Base-by-base conservation (phyloP, 495 filamentous ascomycete genomes). In the Astrothelium subdiscretum region DNA sequence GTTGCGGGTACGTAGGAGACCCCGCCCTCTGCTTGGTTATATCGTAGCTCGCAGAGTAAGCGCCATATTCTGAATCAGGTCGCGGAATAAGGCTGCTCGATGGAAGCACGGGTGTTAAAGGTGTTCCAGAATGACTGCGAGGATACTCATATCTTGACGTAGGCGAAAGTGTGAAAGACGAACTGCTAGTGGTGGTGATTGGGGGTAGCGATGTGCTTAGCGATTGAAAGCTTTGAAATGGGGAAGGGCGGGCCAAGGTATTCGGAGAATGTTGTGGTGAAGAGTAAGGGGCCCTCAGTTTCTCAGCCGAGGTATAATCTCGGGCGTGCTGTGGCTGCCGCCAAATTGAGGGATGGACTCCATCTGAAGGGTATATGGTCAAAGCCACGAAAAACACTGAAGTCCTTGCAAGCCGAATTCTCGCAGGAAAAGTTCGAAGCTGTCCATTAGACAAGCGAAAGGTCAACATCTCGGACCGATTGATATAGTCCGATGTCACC, bases 321-420 rank as follows among this genome's bases (percentile, higher is more conserved):
- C 8, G 26, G 48, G 26, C 20, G 8, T 29, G 26, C 48, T 15
- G 15, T 27, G 48, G 20, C 8, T 11, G 26, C 20, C 24, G 26
- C 20, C 20, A 12, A 20, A 29, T 20, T 20, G 12, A 24, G 24
- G 24, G 12, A 54, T 54, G 48, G n/a, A 51, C 15, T 51, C 59
- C 18, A 20, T 51, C 57, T 26, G 32, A 20, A 6, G 15, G 15
- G 59, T 63, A 52, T 43, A 72, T 59, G 18, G 66, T 65, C 15
- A 72, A 20, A 31, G 68, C 67, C 18, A 68, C 71, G 51, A 73
- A 73, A 61, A 68, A 73, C 29, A 71, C 20, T 8, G 69, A 67
- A 13, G 67, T 65, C 61, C 67, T 69, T 40, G 71, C 71, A 24
- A 73, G 68, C 32, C 65, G 60, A 31, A 73, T 57, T 31, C 63